Conservation (phyloP, 148 eudicot species). For the Vaccinium macrocarpon region DNA sequence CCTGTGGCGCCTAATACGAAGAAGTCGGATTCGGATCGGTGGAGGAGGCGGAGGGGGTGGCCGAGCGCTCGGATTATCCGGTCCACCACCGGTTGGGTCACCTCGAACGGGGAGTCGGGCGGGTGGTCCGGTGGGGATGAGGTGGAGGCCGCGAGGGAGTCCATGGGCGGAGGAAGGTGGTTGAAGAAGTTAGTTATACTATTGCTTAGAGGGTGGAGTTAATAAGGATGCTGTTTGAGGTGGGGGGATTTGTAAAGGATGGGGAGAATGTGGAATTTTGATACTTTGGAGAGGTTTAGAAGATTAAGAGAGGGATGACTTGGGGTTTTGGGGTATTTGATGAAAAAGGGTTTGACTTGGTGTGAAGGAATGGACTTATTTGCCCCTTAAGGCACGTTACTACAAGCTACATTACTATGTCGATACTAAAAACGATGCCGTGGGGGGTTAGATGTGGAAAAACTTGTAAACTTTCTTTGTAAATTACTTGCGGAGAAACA, state of each 20-base stretch:
- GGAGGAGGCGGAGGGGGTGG: constrained; percentile 68
- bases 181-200: neutral
- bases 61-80: constrained; percentile 58
- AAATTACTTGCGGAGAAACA: neutral
- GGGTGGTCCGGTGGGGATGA: constrained; percentile 17
- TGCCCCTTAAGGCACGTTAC: constrained; percentile 36
- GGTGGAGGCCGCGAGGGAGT: constrained; percentile 26
- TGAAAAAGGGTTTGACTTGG: constrained; percentile 11
- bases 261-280: constrained; percentile 19
- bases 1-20: constrained; percentile 76
- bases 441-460: neutral
- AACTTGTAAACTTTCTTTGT: neutral
- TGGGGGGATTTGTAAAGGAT: constrained; percentile 13
- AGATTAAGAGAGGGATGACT: constrained; percentile 32
- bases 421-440: neutral
- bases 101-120: constrained; percentile 12
- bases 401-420: neutral
- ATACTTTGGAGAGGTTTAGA: constrained; percentile 45
- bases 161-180: constrained; percentile 35
- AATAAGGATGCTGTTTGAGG: neutral
- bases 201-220: neutral
- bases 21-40: constrained; percentile 74
- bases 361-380: neutral
- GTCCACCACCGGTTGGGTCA: constrained; percentile 56
- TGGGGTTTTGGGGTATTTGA: neutral